Conservation (phyloP, 768 basidiomycete species). For the Russula emetica region DNA sequence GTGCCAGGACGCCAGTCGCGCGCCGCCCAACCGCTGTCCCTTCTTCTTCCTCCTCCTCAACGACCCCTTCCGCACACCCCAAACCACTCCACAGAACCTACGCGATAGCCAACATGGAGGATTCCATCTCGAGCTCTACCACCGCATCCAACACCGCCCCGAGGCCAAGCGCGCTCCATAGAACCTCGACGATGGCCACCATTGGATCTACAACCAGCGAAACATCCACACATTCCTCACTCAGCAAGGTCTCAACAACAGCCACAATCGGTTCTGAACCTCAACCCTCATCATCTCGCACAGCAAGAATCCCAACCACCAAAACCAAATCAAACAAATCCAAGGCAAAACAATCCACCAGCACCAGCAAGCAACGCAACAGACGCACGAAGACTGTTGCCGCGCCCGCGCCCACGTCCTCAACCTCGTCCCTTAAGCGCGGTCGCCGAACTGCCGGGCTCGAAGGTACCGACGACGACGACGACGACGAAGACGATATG, state of each 20-base stretch:
- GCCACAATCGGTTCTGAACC: not conserved
- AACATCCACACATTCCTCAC: not conserved
- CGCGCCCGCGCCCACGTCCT: not conserved
- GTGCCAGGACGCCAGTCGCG: not conserved
- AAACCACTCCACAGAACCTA: not conserved
- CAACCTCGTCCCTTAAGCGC: slow-evolving; percentile 3
- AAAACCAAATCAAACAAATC: not conserved
- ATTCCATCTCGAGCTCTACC: no score
- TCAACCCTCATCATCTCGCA: not conserved
- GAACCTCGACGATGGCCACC: not conserved
- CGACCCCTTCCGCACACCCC: not conserved
- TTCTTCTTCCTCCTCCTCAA: not conserved
- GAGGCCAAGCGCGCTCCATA: not conserved
- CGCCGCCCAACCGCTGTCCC: not conserved
- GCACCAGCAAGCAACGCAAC: not conserved
- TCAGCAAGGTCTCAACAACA: not conserved
- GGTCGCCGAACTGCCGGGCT: not conserved
- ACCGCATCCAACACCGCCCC: not conserved
- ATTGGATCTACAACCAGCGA: not conserved
- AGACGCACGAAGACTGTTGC: not conserved
- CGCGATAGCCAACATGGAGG: not conserved
- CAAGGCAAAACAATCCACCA: not conserved
- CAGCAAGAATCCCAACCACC: not conserved
- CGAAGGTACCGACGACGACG: not conserved
- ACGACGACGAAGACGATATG: no score